These are phyloP conservation scores for Monosporascus sp. DNA, from an alignment of 2,329 filamentous ascomycete genomes.

Conservation along the genomic window DNA sequence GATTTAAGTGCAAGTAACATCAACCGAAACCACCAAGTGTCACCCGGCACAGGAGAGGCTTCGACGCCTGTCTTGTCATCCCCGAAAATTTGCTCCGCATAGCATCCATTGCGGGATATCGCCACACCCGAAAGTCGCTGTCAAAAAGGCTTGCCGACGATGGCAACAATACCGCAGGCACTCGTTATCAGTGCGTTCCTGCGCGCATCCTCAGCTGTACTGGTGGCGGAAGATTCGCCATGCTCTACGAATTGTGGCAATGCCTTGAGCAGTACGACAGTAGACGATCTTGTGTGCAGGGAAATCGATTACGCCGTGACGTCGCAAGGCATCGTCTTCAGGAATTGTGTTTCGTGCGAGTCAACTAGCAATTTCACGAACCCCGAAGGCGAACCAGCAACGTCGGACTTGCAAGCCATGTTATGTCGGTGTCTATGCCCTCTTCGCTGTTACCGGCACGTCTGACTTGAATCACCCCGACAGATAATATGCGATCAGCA, in stretches of 20 bases:
- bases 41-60: background rate
- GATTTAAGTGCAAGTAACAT: background rate
- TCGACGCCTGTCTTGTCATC: background rate
- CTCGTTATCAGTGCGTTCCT: constrained; percentile 13
- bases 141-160: constrained; percentile 1
- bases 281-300: constrained; percentile 44
- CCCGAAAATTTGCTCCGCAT: constrained; percentile 5
- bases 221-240: constrained; percentile 43
- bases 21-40: background rate
- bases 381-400: constrained; percentile 26
- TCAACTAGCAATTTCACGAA: constrained; percentile 41
- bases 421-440: constrained; percentile 43
- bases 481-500: constrained; percentile 56
- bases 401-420: constrained; percentile 47
- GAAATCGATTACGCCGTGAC: constrained; percentile 32
- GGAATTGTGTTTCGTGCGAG: constrained; percentile 49
- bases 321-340: constrained; percentile 42
- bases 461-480: constrained; percentile 11
- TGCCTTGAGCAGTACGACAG: constrained; percentile 39
- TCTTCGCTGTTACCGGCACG: background rate
- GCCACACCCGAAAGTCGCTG: constrained; percentile 6
- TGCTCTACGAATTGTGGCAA: constrained; percentile 51
- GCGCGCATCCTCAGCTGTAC: constrained; percentile 27
- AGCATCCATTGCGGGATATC: background rate
- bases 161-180: constrained; percentile 12